Percentiles rank a stretch among this genome's conserved stretches.
phyloP scores from a whole-genome alignment of 352 stramenopile species.

The Globisporangium mamillatum region DNA sequence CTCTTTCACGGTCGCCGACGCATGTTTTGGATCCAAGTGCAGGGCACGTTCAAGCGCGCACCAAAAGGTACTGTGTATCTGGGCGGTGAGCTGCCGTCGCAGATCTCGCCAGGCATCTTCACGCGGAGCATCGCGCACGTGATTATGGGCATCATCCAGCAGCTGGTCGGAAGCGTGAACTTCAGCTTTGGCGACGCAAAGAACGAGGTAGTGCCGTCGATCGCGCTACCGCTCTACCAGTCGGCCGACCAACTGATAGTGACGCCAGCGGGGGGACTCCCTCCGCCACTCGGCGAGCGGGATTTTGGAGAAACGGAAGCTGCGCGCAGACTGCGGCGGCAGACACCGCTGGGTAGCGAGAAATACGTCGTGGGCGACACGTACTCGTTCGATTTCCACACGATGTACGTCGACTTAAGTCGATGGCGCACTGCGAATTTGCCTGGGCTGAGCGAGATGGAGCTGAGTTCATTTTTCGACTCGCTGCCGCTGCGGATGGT shows the following conservation, averaged over 20 bases:
- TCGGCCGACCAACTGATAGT: constrained; percentile 79
- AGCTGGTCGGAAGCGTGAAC: constrained; percentile 59
- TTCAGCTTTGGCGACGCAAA: constrained; percentile 63
- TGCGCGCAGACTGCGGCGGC: constrained; percentile 31
- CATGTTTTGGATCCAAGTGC: constrained; percentile 88
- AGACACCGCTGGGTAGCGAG: constrained; percentile 52
- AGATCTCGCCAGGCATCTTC: constrained; percentile 68
- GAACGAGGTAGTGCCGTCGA: constrained; percentile 44
- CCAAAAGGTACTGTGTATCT: constrained; percentile 61
- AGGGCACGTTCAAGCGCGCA: constrained; percentile 73
- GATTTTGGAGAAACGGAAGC: constrained; percentile 70
- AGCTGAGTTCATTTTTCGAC: constrained; percentile 78
- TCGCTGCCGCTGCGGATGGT: constrained; percentile 66
- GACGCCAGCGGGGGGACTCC: constrained; percentile 47
- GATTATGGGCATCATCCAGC: constrained; percentile 74
- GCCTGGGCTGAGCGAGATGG: constrained; percentile 68
- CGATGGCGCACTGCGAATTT: constrained; percentile 82
- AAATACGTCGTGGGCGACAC: constrained; percentile 55
- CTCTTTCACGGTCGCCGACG: constrained; percentile 66
- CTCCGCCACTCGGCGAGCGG: constrained; percentile 44
- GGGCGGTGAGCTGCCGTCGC: constrained; percentile 63
- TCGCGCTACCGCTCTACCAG: constrained; percentile 78
- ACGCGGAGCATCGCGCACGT: constrained; percentile 74
- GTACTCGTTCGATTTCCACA: constrained; percentile 90
- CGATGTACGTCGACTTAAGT: constrained; percentile 83